A percentile compares a stretch with the other conserved stretches of the same genome.
These are phyloP conservation scores for Castanea mollissima DNA, from an alignment of 306 rosid genomes.

Conservation along the genomic window DNA sequence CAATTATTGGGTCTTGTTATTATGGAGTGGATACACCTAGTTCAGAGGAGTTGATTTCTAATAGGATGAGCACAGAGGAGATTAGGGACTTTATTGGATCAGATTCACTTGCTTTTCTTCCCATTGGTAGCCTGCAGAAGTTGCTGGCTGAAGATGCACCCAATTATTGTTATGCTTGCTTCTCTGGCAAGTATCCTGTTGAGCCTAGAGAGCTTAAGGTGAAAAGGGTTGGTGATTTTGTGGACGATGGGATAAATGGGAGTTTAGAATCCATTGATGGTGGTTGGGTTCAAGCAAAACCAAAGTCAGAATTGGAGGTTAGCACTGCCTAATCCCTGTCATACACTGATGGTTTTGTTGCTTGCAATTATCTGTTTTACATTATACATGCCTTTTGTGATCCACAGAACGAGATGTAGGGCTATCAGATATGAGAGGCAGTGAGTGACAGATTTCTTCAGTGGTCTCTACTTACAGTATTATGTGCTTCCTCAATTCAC, in stretches of 20 bases:
- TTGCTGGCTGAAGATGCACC: constrained; percentile 49
- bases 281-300: constrained; percentile 77
- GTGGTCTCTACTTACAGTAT: constrained; percentile 9
- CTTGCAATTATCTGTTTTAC: neutral
- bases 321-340: constrained; percentile 8
- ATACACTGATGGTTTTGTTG: neutral
- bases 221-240: constrained; percentile 85
- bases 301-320: constrained; percentile 31
- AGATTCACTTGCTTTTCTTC: constrained; percentile 88
- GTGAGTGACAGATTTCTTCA: constrained; percentile 14
- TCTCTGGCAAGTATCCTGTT: constrained; percentile 90
- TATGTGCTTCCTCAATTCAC: constrained; percentile 22
- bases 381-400: constrained; percentile 1
- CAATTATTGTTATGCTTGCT: constrained; percentile 84
- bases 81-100: constrained; percentile 82
- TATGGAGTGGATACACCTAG: constrained; percentile 98
- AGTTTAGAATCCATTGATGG: constrained; percentile 79
- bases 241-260: constrained; percentile 88
- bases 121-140: constrained; percentile 59
- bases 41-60: constrained; percentile 88
- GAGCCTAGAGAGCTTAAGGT: constrained; percentile 84
- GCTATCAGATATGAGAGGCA: neutral
- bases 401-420: neutral
- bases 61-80: constrained; percentile 82
- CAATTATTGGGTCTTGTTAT: constrained; percentile 85